phyloP scores from a whole-genome alignment of 495 filamentous ascomycete genomes.

The Neurospora hispaniola region DNA sequence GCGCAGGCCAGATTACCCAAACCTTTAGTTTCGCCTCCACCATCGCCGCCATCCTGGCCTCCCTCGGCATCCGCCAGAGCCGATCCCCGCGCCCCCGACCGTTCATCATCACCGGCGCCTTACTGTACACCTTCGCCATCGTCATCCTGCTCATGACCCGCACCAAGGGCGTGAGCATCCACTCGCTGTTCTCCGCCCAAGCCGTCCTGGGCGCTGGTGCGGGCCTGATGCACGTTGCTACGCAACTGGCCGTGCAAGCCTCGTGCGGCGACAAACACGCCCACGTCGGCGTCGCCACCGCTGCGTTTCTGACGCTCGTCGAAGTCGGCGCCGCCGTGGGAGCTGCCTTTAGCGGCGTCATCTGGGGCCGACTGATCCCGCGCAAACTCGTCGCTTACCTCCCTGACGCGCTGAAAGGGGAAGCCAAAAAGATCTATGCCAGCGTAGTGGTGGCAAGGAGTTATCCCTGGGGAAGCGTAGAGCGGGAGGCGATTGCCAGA shows the following conservation, averaged over 20 bases:
- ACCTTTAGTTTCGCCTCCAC: conserved; percentile 42
- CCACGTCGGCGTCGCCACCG: conserved; percentile 51
- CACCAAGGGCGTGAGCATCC: conserved; percentile 34
- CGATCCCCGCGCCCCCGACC: conserved; percentile 14
- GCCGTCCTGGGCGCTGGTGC: conserved; percentile 60
- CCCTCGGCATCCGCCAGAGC: conserved; percentile 45
- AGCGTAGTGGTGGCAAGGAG: conserved; percentile 39
- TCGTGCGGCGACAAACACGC: conserved; percentile 34
- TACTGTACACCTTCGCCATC: conserved; percentile 50
- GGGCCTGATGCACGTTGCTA: conserved; percentile 42
- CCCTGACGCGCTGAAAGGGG: conserved; percentile 36
- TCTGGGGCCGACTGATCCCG: conserved; percentile 51
- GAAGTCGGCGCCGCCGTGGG: conserved; percentile 54
- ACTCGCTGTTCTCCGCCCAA: conserved; percentile 55
- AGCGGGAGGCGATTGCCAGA: conserved; percentile 39
- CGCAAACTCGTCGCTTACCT: conserved; percentile 39
- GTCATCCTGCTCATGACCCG: conserved; percentile 60
- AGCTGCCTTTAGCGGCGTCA: conserved; percentile 45
- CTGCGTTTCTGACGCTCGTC: conserved; percentile 45
- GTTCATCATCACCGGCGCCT: conserved; percentile 38
- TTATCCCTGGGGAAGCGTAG: conserved; percentile 37
- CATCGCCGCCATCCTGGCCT: conserved; percentile 42
- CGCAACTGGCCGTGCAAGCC: conserved; percentile 53
- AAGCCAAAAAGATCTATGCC: conserved; percentile 40
- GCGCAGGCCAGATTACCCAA: conserved; percentile 44